Evolutionary conservation across 2,329 filamentous ascomycete genomes (phyloP), one percentile per base, ranked within the genome.

Genomic region (Diaporthe destruens): DNA sequence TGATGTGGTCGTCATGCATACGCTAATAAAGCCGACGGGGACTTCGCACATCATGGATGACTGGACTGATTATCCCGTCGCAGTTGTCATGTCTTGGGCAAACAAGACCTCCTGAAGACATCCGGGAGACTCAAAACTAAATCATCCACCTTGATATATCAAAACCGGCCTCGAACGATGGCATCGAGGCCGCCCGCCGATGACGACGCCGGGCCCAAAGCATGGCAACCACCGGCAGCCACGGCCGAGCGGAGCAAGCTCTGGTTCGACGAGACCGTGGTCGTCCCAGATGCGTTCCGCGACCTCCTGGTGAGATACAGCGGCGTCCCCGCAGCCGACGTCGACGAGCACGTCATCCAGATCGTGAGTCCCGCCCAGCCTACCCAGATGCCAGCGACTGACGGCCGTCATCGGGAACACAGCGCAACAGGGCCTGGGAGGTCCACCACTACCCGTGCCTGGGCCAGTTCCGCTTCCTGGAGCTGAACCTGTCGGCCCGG

Each of bases 391-490:
- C 34, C 12, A 1, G 9, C 3, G 34, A 11, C 36, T 39, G 42
- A 18, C 42, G 42, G 6, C 42, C 14, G 42, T 23, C 7, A 49
- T n/a, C 44, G 20, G 20, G 12, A 3, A 8, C 51, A 25, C 66
- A 77, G 75, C 74, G 77, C 53, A 73, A 77, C 71, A 75, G 72
- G 49, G 75, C 77, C 49, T 77, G 76, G 77, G 66, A 76, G 7
- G 59, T 78, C 53, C 76, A 74, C 63, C 82, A 82, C 6, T 86
- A 84, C 74, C 82, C 84, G 1, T 86, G 84, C 73, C 80, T 86
- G 39, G 84, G 84, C 20, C 79, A 80, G 29, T 83, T 83, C 74
- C 80, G 81, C 34, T 86, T 85, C 75, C 77, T 86, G 1, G 80
- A 83, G 54, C 80, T 85, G 18, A 80, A 81, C 56, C 75, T 85